phyloP scores from a whole-genome alignment of 2,329 filamentous ascomycete genomes.

The Acrocalymma vagum region DNA sequence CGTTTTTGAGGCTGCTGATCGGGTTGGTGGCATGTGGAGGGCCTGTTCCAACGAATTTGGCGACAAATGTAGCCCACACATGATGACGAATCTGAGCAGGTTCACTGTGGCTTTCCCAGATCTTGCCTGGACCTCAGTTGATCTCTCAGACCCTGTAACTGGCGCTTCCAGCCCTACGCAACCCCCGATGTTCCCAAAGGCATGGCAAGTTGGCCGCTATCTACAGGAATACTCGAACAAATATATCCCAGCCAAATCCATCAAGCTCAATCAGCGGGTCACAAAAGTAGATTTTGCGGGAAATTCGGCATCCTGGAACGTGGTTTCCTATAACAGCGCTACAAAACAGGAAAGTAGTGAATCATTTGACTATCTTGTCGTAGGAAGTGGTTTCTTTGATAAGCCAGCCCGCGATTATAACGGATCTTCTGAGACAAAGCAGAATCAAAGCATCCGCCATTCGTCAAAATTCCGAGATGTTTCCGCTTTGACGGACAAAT shows the following conservation, averaged over 20 bases:
- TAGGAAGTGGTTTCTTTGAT: constrained; percentile 79
- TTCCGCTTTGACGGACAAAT: constrained; percentile 18
- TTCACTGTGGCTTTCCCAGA: constrained; percentile 74
- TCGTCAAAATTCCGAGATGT: constrained; percentile 39
- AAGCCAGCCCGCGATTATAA: constrained; percentile 33
- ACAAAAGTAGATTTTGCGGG: constrained; percentile 29
- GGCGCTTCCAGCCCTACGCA: constrained; percentile 26
- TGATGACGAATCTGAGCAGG: constrained; percentile 75
- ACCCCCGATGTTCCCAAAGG: constrained; percentile 73
- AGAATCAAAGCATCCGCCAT: constrained; percentile 27
- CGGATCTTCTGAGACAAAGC: constrained; percentile 7
- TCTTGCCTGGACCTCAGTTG: constrained; percentile 70
- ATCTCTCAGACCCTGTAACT: constrained; percentile 28
- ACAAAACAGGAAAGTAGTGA: constrained; percentile 18
- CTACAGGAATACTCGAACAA: constrained; percentile 69
- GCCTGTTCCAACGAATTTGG: constrained; percentile 50
- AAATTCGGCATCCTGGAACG: constrained; percentile 26
- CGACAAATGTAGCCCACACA: constrained; percentile 69
- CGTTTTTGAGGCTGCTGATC: constrained; percentile 71
- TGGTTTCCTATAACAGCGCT: constrained; percentile 22
- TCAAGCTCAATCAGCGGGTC: constrained; percentile 57
- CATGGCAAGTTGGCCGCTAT: constrained; percentile 80
- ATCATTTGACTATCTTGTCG: constrained; percentile 73
- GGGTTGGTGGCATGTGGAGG: constrained; percentile 83
- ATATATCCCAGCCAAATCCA: constrained; percentile 63